Conservation (phyloP, 2,329 filamentous ascomycete genomes). For the Fusarium continuum region DNA sequence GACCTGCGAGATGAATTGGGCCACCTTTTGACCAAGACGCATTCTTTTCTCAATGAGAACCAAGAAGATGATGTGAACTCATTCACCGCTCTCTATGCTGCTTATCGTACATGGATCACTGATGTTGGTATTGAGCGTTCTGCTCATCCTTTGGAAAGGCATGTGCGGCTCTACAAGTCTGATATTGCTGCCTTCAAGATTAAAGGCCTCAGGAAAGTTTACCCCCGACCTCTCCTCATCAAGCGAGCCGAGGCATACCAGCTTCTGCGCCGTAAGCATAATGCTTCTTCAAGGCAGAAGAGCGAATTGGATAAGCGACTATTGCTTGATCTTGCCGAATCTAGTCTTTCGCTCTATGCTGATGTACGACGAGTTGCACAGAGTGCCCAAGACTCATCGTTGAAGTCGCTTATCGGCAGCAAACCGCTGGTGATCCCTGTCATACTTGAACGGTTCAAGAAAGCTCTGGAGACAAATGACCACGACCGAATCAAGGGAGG, state of each 20-base stretch:
- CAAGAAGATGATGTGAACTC: slow-evolving; percentile 96
- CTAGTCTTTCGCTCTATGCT: slow-evolving; percentile 89
- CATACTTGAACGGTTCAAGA: slow-evolving; percentile 80
- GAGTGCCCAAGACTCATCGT: slow-evolving; percentile 88
- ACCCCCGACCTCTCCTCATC: slow-evolving; percentile 90
- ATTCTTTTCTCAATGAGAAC: slow-evolving; percentile 81
- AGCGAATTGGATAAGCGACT: slow-evolving; percentile 89
- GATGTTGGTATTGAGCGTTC: slow-evolving; percentile 97
- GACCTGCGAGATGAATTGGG: slow-evolving; percentile 82
- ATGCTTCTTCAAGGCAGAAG: slow-evolving; percentile 85
- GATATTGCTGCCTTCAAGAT: slow-evolving; percentile 95
- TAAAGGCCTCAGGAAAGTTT: slow-evolving; percentile 89
- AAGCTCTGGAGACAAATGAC: slow-evolving; percentile 80
- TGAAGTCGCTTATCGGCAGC: slow-evolving; percentile 89
- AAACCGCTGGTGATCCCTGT: slow-evolving; percentile 89
- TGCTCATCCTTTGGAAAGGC: slow-evolving; percentile 89
- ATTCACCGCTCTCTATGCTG: slow-evolving; percentile 91
- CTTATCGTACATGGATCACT: slow-evolving; percentile 95
- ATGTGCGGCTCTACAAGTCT: slow-evolving; percentile 82
- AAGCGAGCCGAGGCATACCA: slow-evolving; percentile 95
- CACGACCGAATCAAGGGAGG: slow-evolving; percentile 94
- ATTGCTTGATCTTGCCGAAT: slow-evolving; percentile 87
- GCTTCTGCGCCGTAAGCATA: slow-evolving; percentile 91
- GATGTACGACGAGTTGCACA: slow-evolving; percentile 96
- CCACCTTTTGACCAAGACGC: slow-evolving; percentile 81